Base-by-base conservation (phyloP, 1,284 basidiomycete genomes). In the Volvariella surrecta region DNA sequence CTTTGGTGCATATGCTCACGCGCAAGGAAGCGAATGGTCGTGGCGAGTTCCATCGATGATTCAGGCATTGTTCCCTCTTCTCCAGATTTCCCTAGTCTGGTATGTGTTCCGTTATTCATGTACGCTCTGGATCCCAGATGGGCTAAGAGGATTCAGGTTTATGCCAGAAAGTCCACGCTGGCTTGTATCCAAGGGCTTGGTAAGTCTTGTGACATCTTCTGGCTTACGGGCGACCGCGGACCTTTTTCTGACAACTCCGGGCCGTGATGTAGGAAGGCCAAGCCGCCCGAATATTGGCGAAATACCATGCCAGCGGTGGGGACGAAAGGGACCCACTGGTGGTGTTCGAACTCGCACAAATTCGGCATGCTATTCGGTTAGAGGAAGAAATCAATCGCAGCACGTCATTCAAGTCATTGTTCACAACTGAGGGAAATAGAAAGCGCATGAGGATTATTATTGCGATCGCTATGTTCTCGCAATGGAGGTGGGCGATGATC, bases 81-180 rank as follows among this genome's bases (percentile, higher is more conserved):
- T 82, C 2, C 81, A 85, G 54, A 62, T 82, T n/a, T 41, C 57
- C 17, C 56, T 74, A 1, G 61, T 77, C 20, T 77, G 74, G 75
- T 74, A 49, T 24, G 59, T 46, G 34, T 32, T 9, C 24, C 28
- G 35, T 37, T n/a, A 7, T 19, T 22, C 15, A 7, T 39, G 17
- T 21, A 19, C 13, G n/a, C 22, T 31, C 18, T n/a, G 10, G 8
- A n/a, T n/a, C 16, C 9, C n/a, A 32, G 10, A 16, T 43, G 21
- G 48, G 48, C 7, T 43, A 44, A 37, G 11, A 21, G 15, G 41
- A 40, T 20, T 37, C 46, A 76, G 75, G 72, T 72, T 82, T 50
- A 65, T 82, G 9, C 83, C 83, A 4, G 81, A 87, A 54, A 81
- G 78, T 22, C 82, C 82, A 17, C 70, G 82, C 22, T 85, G 72